Conservation (phyloP, 768 basidiomycete genomes). For the Hypsizygus marmoreus region DNA sequence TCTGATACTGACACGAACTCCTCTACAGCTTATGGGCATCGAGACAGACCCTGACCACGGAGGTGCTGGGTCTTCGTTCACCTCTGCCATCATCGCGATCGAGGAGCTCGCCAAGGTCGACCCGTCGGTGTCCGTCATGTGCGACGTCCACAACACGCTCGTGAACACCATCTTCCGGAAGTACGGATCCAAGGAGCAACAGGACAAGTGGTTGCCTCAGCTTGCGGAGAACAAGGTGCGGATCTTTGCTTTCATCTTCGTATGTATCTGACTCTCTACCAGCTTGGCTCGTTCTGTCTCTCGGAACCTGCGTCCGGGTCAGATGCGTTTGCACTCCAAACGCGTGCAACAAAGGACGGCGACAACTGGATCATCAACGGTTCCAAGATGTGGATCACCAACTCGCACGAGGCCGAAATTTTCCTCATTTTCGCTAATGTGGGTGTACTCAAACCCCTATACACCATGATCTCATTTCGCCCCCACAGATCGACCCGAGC, state of each 20-base stretch:
- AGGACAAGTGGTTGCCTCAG: conserved; percentile 86
- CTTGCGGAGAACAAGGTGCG: conserved; percentile 76
- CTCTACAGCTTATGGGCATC: conserved; percentile 98
- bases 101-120: conserved; percentile 97
- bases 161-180: conserved; percentile 93
- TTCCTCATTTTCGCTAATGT: conserved; percentile 97
- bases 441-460: conserved; percentile 26
- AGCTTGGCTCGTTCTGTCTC: conserved; percentile 96
- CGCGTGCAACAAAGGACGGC: conserved; percentile 86
- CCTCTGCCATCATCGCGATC: conserved; percentile 92
- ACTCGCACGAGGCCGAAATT: conserved; percentile 88
- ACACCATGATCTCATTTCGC: background rate
- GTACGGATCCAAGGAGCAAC: conserved; percentile 82
- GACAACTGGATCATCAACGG: conserved; percentile 88
- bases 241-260: background rate
- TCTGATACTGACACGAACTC: too few species aligned
- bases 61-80: conserved; percentile 91
- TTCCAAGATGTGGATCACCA: conserved; percentile 99
- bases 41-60: conserved; percentile 85
- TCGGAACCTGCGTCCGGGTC: conserved; percentile 93
- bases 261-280: background rate
- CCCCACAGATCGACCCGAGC: conserved; percentile 68
- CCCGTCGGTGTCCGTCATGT: conserved; percentile 93
- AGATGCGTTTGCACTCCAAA: conserved; percentile 96
- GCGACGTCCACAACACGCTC: conserved; percentile 98